Conservation (phyloP, 2,329 filamentous ascomycete species). For the Chrysoporthe cubensis region DNA sequence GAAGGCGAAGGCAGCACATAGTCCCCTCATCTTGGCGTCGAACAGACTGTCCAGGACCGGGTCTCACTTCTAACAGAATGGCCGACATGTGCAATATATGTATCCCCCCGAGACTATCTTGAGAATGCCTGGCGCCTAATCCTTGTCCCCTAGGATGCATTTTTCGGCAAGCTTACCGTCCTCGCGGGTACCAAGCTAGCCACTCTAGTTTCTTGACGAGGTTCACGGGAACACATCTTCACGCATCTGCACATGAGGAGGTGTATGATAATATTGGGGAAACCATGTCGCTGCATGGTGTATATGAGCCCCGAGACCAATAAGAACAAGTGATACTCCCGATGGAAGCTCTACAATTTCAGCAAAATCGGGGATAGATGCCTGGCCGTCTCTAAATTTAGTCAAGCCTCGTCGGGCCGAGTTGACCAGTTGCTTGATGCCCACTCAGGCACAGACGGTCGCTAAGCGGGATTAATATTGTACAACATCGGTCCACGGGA, state of each 20-base stretch:
- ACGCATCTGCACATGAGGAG: slow-evolving; percentile 14
- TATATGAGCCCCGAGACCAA: slow-evolving; percentile 8
- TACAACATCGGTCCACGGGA: too few species aligned
- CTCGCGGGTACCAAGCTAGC: slow-evolving; percentile 13
- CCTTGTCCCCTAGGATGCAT: slow-evolving; percentile 1
- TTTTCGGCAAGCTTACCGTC: slow-evolving; percentile 10
- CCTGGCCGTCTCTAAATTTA: neutral
- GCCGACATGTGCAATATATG: neutral
- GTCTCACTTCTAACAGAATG: neutral
- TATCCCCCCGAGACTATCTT: neutral
- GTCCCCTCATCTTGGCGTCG: neutral
- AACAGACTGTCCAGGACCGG: neutral
- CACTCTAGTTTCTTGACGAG: neutral
- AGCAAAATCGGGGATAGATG: neutral
- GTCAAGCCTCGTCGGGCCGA: slow-evolving; percentile 23
- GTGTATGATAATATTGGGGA: slow-evolving; percentile 23
- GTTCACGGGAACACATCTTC: slow-evolving; percentile 10
- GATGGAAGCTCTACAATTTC: neutral
- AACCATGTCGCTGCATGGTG: slow-evolving; percentile 26
- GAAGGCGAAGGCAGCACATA: slow-evolving; percentile 12
- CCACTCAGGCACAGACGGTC: neutral
- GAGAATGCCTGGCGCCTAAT: neutral
- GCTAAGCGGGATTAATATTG: neutral
- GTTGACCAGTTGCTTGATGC: slow-evolving; percentile 7
- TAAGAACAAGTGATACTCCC: neutral